Evolutionary conservation across 179 eudicot genomes (phyloP).

Genomic region (Gypsophila paniculata): DNA sequence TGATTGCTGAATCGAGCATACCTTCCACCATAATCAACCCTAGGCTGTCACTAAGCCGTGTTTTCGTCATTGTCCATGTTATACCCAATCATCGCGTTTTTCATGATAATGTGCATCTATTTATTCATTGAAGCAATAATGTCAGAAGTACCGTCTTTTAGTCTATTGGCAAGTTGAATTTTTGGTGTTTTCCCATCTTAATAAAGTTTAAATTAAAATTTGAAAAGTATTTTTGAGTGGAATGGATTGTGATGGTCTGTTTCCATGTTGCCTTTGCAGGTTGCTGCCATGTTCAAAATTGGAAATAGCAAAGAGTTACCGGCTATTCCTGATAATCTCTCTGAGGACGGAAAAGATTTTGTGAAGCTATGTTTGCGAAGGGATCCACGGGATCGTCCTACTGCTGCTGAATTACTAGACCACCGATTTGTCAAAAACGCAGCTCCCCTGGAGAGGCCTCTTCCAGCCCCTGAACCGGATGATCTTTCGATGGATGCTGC

Average conservation of each 20-base stretch:
- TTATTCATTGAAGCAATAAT: too few species aligned
- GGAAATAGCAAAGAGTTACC: slow-evolving; percentile 95
- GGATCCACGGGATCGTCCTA: slow-evolving; percentile 63
- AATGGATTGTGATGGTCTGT: slow-evolving; percentile 6
- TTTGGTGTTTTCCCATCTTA: too few species aligned
- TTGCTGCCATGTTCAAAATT: slow-evolving; percentile 91
- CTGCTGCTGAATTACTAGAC: slow-evolving; percentile 76
- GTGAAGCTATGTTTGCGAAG: slow-evolving; percentile 81
- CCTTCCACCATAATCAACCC: not conserved
- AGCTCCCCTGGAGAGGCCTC: slow-evolving; percentile 57
- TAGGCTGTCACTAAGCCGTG: not conserved
- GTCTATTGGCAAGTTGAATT: too few species aligned
- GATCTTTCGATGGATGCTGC: slow-evolving; percentile 42
- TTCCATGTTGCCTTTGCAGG: slow-evolving; percentile 38
- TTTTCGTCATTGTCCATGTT: not conserved
- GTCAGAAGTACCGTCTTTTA: not conserved
- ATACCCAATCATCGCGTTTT: not conserved
- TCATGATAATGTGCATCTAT: not conserved
- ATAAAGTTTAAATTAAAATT: not conserved
- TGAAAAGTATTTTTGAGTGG: not conserved
- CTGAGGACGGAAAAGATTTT: slow-evolving; percentile 87
- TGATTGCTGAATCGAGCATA: not conserved
- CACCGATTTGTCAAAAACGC: slow-evolving; percentile 76
- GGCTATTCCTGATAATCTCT: slow-evolving; percentile 73
- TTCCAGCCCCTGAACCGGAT: slow-evolving; percentile 38